Percentiles rank a stretch among this genome's conserved stretches.
These are phyloP conservation scores for Lathyrus oleraceus DNA, from an alignment of 306 rosid species.

Conservation along the genomic window DNA sequence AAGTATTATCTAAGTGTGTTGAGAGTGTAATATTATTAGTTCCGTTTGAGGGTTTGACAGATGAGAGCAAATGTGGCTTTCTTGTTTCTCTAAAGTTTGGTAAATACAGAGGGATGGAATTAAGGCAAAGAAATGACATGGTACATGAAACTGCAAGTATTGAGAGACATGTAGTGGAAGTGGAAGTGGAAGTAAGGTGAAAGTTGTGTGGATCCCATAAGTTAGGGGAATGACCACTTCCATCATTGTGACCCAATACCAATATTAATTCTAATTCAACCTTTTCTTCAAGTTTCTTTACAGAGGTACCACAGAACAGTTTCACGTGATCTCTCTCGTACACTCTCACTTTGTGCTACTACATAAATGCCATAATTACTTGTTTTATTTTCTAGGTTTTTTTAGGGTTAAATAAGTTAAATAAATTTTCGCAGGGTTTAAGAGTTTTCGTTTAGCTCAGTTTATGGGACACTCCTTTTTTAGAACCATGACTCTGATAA, in stretches of 20 bases:
- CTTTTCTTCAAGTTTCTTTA: background rate
- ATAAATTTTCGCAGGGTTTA: no score
- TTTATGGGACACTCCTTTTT: no score
- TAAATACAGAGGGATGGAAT: background rate
- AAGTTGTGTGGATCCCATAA: slow-evolving; percentile 34
- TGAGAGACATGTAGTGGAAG: background rate
- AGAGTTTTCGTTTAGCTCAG: no score
- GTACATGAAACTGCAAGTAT: background rate
- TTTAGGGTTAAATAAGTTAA: no score
- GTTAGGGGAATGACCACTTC: slow-evolving; percentile 28
- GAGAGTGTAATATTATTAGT: no score
- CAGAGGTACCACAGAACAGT: slow-evolving; percentile 28
- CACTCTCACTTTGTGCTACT: background rate
- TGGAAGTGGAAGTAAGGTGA: slow-evolving; percentile 23
- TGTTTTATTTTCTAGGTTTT: background rate
- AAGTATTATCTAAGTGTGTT: no score
- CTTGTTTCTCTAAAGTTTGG: no score
- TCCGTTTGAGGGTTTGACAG: no score
- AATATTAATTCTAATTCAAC: background rate
- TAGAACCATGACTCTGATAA: no score
- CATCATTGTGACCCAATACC: slow-evolving; percentile 10
- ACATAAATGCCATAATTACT: background rate
- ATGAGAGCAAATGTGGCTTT: no score
- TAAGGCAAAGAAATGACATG: background rate
- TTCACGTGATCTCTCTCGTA: slow-evolving; percentile 21